Evolutionary conservation across 2,329 filamentous ascomycete species (phyloP), one percentile per base, ranked within the genome.

Genomic region (Cryphonectria carpinicola): DNA sequence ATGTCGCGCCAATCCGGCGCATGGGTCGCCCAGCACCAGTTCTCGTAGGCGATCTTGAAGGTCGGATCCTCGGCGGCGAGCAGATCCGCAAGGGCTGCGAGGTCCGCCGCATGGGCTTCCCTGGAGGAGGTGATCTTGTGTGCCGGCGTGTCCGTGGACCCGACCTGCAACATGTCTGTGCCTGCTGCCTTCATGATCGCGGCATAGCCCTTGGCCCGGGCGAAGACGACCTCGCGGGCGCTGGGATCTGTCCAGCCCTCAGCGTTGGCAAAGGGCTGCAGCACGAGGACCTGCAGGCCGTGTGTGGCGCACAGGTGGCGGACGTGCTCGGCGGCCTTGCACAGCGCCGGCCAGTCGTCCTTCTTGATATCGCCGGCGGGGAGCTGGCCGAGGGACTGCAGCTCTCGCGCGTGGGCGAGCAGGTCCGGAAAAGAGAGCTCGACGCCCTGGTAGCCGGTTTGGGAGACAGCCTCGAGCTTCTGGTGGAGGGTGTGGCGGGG

Each of bases 1-100:
- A 90, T 89, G 65, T 90, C 85, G 73, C 86, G 87, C 92, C 92
- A 95, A 0, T 81, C 84, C 0, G 90, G 87, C 0, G 91, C 90
- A 65, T 89, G 87, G 0, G 91, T 93, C 0, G 89, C 89, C 92
- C 92, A 95, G 80, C 92, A 93, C 91, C 92, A 94, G 77, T 94
- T 94, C 80, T 95, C 92, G 74, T 94, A 95, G 0, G 92, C 91
- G 25, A 95, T 81, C 8, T 87, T 84, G 77, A 89, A 87, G 0
- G 84, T 84, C 10, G 61, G 61, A 37, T 39, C 4, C 63, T 87
- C 84, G 32, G 83, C 77, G 0, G 85, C 86, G 1, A 92, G 83
- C 66, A 92, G 80, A 68, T 92, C 89, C 2, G 88, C 89, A 8
- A 95, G 82, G 70, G 89, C 84, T 1, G 84, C 84, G 0, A 95